These are phyloP conservation scores for Hymenoscyphus infarciens DNA, from an alignment of 2,329 filamentous ascomycete genomes.

Conservation along the genomic window DNA sequence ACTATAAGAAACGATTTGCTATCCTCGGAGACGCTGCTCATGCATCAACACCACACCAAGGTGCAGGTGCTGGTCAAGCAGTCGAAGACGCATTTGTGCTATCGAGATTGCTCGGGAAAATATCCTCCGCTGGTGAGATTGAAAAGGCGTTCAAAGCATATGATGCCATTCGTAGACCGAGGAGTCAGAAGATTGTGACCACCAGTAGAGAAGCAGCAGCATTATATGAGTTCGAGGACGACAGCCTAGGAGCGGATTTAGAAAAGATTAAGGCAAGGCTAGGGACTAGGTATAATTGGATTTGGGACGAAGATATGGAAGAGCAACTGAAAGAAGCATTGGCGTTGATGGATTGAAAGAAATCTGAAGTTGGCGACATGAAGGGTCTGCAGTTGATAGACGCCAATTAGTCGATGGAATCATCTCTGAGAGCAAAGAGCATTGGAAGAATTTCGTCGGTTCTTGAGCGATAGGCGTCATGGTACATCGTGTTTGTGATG, in stretches of 20 bases:
- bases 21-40: slow-evolving; percentile 62
- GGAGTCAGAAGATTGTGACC: slow-evolving; percentile 32
- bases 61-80: slow-evolving; percentile 55
- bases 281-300: slow-evolving; percentile 36
- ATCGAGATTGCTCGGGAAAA: slow-evolving; percentile 45
- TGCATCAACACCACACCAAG: slow-evolving; percentile 57
- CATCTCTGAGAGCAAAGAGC: slow-evolving; percentile 73
- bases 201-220: slow-evolving; percentile 30
- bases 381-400: neutral
- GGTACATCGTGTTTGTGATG: slow-evolving; percentile 83
- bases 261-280: slow-evolving; percentile 38
- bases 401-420: slow-evolving; percentile 49
- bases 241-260: slow-evolving; percentile 37
- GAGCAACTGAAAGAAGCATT: slow-evolving; percentile 39
- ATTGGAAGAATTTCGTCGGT: slow-evolving; percentile 73
- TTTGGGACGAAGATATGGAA: slow-evolving; percentile 37
- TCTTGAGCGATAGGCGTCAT: slow-evolving; percentile 73
- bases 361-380: neutral
- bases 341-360: slow-evolving; percentile 32
- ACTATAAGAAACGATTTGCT: slow-evolving; percentile 42
- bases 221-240: slow-evolving; percentile 45
- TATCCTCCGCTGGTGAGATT: slow-evolving; percentile 36
- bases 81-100: slow-evolving; percentile 50
- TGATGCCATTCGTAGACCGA: slow-evolving; percentile 44
- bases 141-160: slow-evolving; percentile 48